Evolutionary conservation across 2,329 filamentous ascomycete species (phyloP), one percentile per base, ranked within the genome.

Genomic region (Coleophoma eucalyptorum): DNA sequence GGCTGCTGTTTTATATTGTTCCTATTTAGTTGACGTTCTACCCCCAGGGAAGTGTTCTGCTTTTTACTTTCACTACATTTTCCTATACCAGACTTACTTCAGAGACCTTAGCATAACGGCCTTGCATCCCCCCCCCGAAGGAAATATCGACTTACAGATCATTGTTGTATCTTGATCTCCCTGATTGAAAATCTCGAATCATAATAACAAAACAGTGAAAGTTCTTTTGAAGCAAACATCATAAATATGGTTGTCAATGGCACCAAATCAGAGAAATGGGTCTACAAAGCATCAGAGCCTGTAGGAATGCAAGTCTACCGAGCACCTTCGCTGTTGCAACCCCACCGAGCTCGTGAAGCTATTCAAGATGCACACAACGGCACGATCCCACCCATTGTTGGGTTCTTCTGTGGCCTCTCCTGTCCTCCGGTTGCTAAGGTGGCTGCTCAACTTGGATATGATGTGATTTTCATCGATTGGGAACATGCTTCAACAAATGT

Each of bases 391-490:
- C 69, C 71, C 3, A 49, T 77, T n/a, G 52, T 74, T 41, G 69
- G 68, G 15, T 71, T 69, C 62, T 77, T 72, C 53, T 59, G 65
- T 8, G 72, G 68, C 19, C 60, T 77, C 13, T 67, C 67, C 50
- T 69, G 67, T 10, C 50, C 73, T 1, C 68, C 71, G 15, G 58
- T 72, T 12, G 67, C 69, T 2, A 70, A 73, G 21, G 62, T 72
- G 45, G 57, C 71, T 15, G 71, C 74, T 3, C 69, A 70, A 11
- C 61, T 76, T 49, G 70, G 70, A 2, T 76, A 64, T 47, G 74
- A 77, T 53, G 52, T 64, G 8, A 65, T 73, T 1, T 74, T 70
- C 67, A 69, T 77, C 51, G 74, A 77, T 64, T 75, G 72, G 74
- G 74, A 77, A 58, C 74, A 77, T 60, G 66, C 64, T 7, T 60